Evolutionary conservation across 768 basidiomycete species (phyloP), one percentile per base, ranked within the genome.

Genomic region (Podaxis mareebaensis): DNA sequence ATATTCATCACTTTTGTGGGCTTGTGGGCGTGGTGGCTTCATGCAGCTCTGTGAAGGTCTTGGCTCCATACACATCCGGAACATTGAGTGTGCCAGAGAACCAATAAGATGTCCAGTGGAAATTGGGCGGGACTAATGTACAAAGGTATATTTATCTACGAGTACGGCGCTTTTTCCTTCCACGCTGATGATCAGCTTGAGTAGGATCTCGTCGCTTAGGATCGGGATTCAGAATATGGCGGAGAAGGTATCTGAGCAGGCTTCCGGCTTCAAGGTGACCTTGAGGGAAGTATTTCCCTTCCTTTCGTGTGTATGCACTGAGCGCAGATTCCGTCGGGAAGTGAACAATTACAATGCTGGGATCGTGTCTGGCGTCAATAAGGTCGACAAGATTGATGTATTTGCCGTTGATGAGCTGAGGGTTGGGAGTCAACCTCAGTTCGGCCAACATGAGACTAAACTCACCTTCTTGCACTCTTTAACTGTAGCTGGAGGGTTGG

Each of bases 321-420:
- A 66, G 36, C 12, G 38, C 61, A 3, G 24, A 38, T 17, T 60
- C 46, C 4, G 46, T 52, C 5, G 0, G 15, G 48, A 58, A 58
- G 5, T 24, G n/a, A 11, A 0, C 10, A 3, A 57, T 24, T 7
- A 22, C 24, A 3, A 24, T 40, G 0, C 4, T 15, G 4, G 54
- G 38, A 13, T 38, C 7, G 38, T 55, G 33, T 13, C 63, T 40
- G 7, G 53, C 65, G 3, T 61, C 44, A 1, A 63, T 58, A 12
- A 66, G 58, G 36, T 66, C 65, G n/a, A 67, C 61, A 1, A 67
- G 51, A 22, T 67, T 67, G 26, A 67, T 61, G 39, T 62, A 64
- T 20, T 58, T 67, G 5, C 56, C 62, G 8, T 17, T 15, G 3
- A 63, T 61, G 20, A 63, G 44, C 65, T 66, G 38, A n/a, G 8